Base-by-base conservation (phyloP, 148 eudicot species). In the Gaultheria prostrata region DNA sequence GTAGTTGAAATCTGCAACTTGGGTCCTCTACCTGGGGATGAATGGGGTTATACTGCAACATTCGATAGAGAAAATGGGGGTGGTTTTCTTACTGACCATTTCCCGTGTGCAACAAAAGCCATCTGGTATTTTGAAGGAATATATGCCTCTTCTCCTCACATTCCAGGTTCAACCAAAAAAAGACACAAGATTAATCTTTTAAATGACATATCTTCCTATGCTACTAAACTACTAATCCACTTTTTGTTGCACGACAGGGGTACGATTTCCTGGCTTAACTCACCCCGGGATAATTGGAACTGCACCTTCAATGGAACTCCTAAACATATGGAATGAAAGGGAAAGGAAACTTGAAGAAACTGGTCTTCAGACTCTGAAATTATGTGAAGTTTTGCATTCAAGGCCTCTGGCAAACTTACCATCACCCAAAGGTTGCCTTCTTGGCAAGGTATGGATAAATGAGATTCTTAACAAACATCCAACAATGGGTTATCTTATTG, bases 91-190 rank as follows among this genome's bases (percentile, higher is more conserved):
- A 94, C 99, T 8, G 98, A 96, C 77, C 98, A 94, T 89, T 96
- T 96, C 84, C 98, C 99, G 51, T 85, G 89, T 83, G 98, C 98
- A 81, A 90, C 95, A 70, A 96, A 96, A 87, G 98, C 98, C 59
- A 94, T 94, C 35, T 96, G 99, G 98, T 94, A 94, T 85, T 96
- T 96, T 78, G 99, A 96, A 93, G 99, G 98, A 56, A 96, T 96
- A 84, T 93, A 92, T 84, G 94, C 99, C 26, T 86, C 89, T 89
- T 96, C 99, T 61, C 97, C 98, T 56, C 97, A 96, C 59, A 94
- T 96, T 79, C 98, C 98, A 88, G 98, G 98, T 95, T 72, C 61
- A 20, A 56, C 5, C 21, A 6, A 18, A 17, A 56, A 56, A 56
- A 5, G 8, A 0, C 21, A 56, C 61, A 0, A 56, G 61, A 4